These are phyloP conservation scores for Brettanomyces custersianus DNA, from an alignment of 805 yeast genomes.

Conservation along the genomic window DNA sequence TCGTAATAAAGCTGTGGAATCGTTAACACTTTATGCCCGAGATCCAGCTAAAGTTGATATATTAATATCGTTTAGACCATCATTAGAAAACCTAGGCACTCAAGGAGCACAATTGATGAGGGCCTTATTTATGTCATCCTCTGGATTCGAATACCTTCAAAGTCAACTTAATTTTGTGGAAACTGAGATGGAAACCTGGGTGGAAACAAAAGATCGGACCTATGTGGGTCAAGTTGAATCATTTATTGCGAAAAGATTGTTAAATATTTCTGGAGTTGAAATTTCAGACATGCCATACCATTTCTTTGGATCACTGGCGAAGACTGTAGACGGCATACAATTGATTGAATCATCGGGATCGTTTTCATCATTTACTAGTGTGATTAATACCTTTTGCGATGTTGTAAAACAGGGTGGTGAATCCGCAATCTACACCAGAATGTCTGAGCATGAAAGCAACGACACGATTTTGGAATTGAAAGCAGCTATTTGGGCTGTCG, in stretches of 20 bases:
- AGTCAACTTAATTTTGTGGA: slow-evolving; percentile 48
- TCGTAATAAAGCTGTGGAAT: slow-evolving; percentile 45
- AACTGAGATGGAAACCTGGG: slow-evolving; percentile 63
- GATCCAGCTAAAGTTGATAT: slow-evolving; percentile 36
- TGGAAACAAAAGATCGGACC: slow-evolving; percentile 33
- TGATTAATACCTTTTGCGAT: slow-evolving; percentile 11
- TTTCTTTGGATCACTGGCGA: slow-evolving; percentile 72
- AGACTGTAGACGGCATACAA: slow-evolving; percentile 72
- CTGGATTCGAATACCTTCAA: slow-evolving; percentile 61
- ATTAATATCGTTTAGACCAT: slow-evolving; percentile 48
- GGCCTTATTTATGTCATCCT: slow-evolving; percentile 52
- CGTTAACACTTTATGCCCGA: slow-evolving; percentile 44
- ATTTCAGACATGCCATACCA: slow-evolving; percentile 40
- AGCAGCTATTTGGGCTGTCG: slow-evolving; percentile 81
- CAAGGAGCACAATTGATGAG: slow-evolving; percentile 42
- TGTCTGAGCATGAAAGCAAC: slow-evolving; percentile 20
- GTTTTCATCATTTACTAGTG: slow-evolving; percentile 15
- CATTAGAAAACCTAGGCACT: slow-evolving; percentile 28
- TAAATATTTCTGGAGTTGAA: slow-evolving; percentile 6
- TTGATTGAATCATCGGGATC: slow-evolving; percentile 33
- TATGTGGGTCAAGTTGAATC: slow-evolving; percentile 43
- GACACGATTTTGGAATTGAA: slow-evolving; percentile 42
- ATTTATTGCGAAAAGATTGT: slow-evolving; percentile 20
- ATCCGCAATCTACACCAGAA: slow-evolving; percentile 11
- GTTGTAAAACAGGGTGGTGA: slow-evolving; percentile 13